These are phyloP conservation scores for Heterococcus sp. DNA, from an alignment of 108 stramenopile genomes.

Conservation along the genomic window DNA sequence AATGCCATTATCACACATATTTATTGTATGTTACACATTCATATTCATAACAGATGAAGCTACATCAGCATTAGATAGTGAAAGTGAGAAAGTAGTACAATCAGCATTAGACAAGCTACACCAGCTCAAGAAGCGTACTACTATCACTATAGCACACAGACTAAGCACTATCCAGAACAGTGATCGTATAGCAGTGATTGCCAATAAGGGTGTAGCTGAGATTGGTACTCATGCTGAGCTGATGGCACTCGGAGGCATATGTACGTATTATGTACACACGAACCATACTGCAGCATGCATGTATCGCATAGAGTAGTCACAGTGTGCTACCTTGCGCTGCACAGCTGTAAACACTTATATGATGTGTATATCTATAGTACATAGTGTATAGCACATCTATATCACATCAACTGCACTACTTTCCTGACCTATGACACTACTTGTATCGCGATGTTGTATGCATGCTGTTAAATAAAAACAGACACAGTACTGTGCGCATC, in stretches of 20 bases:
- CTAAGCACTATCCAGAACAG: conserved; percentile 28
- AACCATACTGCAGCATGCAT: neutral
- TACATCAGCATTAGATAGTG: conserved; percentile 57
- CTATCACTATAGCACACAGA: conserved; percentile 53
- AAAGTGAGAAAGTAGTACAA: conserved; percentile 55
- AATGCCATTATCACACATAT: too few species aligned
- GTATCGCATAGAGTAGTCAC: neutral
- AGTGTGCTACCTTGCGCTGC: neutral
- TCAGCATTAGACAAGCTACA: conserved; percentile 55
- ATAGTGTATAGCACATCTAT: too few species aligned
- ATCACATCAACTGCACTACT: too few species aligned
- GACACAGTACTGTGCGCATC: too few species aligned
- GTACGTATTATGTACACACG: too few species aligned
- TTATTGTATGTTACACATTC: too few species aligned
- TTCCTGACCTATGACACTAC: too few species aligned
- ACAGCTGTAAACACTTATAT: too few species aligned
- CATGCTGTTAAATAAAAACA: too few species aligned
- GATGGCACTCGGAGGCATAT: neutral
- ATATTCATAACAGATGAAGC: conserved; percentile 47
- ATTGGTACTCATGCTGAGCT: neutral
- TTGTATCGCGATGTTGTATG: too few species aligned
- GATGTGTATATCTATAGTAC: too few species aligned
- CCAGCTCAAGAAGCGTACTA: conserved; percentile 18
- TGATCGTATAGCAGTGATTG: neutral
- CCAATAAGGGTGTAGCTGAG: conserved; percentile 2